Conservation (phyloP, 257 asterid genomes). For the Solanum infundibuliforme region DNA sequence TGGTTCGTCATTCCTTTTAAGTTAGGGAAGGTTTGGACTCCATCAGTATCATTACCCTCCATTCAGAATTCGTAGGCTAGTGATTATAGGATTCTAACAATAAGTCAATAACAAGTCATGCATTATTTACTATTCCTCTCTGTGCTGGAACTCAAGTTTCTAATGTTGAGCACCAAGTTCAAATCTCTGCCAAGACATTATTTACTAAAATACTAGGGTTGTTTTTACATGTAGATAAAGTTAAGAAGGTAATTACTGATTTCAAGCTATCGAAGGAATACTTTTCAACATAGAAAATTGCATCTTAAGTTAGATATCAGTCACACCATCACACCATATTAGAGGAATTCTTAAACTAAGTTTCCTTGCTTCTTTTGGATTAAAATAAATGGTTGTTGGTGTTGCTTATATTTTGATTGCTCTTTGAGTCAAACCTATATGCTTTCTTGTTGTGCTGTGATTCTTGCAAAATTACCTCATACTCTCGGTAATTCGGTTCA, state of each 20-base stretch:
- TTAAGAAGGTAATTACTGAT: not conserved
- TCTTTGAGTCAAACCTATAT: not conserved
- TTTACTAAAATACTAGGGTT: not conserved
- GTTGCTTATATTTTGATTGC: not conserved
- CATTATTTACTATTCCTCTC: not conserved
- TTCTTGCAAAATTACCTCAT: not conserved
- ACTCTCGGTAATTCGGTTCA: not conserved
- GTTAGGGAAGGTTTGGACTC: not conserved
- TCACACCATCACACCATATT: not conserved
- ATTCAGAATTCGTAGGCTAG: not conserved
- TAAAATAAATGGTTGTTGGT: not conserved
- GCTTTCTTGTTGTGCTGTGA: not conserved
- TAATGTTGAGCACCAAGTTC: not conserved
- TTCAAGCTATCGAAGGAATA: not conserved
- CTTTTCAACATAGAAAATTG: not conserved
- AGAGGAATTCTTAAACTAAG: not conserved
- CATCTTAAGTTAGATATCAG: not conserved
- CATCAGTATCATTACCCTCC: not conserved
- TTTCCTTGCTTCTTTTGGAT: not conserved
- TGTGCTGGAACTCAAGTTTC: not conserved
- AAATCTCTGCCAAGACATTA: not conserved
- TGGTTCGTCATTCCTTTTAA: not conserved
- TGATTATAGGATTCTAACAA: not conserved
- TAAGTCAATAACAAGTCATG: not conserved
- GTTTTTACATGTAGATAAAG: not conserved